These are phyloP conservation scores for Calonectria naviculata DNA, from an alignment of 2,329 filamentous ascomycete species.

Conservation along the genomic window DNA sequence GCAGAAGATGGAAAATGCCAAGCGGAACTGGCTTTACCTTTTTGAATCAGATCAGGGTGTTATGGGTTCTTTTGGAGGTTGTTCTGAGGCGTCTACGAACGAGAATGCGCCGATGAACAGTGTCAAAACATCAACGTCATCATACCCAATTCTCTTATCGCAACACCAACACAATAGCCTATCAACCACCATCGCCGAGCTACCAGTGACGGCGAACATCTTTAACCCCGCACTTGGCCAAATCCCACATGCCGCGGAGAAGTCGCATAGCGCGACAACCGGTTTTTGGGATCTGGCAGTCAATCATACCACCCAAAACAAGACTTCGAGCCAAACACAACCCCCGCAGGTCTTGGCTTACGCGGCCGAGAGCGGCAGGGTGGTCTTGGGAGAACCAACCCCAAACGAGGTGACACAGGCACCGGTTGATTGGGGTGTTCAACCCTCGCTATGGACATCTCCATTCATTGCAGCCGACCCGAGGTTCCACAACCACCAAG, in stretches of 20 bases:
- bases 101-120: too few species aligned
- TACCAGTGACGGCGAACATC: background rate
- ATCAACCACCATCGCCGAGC: background rate
- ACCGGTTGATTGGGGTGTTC: background rate
- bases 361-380: background rate
- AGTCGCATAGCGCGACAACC: background rate
- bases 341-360: background rate
- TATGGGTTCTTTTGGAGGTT: too few species aligned
- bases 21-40: background rate
- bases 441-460: too few species aligned
- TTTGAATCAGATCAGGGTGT: background rate
- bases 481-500: background rate
- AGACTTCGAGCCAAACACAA: background rate
- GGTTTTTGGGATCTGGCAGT: background rate
- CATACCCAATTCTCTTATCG: background rate
- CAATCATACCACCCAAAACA: background rate
- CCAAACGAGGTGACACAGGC: background rate
- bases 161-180: background rate
- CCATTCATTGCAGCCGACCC: background rate
- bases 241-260: background rate
- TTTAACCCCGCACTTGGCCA: background rate
- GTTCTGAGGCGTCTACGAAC: background rate
- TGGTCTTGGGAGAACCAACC: background rate
- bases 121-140: background rate
- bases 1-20: background rate